These are phyloP conservation scores for Mangifera indica DNA, from an alignment of 345 rosid species.

Conservation along the genomic window DNA sequence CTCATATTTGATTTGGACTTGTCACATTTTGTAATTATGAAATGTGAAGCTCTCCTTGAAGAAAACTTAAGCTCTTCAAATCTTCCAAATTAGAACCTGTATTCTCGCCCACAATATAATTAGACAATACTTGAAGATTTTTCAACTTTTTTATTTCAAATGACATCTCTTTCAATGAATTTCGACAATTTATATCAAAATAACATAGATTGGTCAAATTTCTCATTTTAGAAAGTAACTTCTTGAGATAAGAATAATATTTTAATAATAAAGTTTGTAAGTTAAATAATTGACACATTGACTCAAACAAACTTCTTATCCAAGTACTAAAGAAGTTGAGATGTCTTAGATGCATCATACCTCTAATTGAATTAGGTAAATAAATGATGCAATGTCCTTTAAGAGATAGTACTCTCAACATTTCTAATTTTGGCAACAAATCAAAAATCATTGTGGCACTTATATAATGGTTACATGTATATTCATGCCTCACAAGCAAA, in stretches of 20 bases:
- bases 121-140: constrained; percentile 20
- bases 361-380: constrained; percentile 15
- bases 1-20: background rate
- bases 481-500: background rate
- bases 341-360: constrained; percentile 3
- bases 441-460: background rate
- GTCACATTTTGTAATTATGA: constrained; percentile 10
- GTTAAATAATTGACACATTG: background rate
- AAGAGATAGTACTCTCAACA: constrained; percentile 24
- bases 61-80: constrained; percentile 22
- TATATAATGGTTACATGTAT: background rate
- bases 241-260: constrained; percentile 5
- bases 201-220: constrained; percentile 22
- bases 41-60: constrained; percentile 27
- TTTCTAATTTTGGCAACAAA: constrained; percentile 15
- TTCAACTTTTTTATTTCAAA: constrained; percentile 11
- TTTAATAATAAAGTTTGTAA: constrained; percentile 25
- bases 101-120: constrained; percentile 26
- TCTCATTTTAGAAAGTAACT: constrained; percentile 21
- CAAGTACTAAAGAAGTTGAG: background rate
- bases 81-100: constrained; percentile 11
- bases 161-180: constrained; percentile 24
- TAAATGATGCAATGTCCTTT: background rate
- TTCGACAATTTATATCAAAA: constrained; percentile 26
- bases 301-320: background rate